Percentiles rank a stretch among this genome's conserved stretches.
Evolutionary conservation across 2,329 filamentous ascomycete species (phyloP).

Genomic region (Dothideomycetes sp.): DNA sequence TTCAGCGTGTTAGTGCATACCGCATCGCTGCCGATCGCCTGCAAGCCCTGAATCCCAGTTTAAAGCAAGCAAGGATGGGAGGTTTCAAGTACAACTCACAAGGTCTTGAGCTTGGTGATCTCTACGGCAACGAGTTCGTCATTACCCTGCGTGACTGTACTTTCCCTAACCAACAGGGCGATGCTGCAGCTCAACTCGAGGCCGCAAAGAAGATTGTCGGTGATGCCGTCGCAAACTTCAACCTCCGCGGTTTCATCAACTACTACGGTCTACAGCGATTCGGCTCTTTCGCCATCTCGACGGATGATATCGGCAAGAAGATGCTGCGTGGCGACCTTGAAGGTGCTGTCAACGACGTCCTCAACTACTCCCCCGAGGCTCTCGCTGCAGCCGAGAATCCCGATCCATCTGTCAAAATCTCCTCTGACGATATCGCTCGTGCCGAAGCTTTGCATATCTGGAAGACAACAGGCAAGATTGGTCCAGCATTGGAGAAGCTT

Average conservation of each 20-base stretch:
- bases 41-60: slow-evolving; percentile 49
- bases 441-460: slow-evolving; percentile 72
- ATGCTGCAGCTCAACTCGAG: slow-evolving; percentile 24
- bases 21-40: slow-evolving; percentile 55
- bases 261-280: slow-evolving; percentile 98
- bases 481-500: slow-evolving; percentile 56
- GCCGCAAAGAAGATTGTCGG: slow-evolving; percentile 45
- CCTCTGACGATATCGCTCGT: slow-evolving; percentile 67
- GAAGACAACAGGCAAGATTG: slow-evolving; percentile 41
- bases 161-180: slow-evolving; percentile 41
- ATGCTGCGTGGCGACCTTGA: slow-evolving; percentile 76
- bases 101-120: slow-evolving; percentile 70
- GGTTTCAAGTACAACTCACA: slow-evolving; percentile 70
- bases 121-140: slow-evolving; percentile 83
- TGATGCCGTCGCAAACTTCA: slow-evolving; percentile 56
- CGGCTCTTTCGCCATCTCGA: slow-evolving; percentile 77
- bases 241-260: slow-evolving; percentile 78
- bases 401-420: slow-evolving; percentile 41
- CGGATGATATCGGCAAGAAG: slow-evolving; percentile 73
- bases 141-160: slow-evolving; percentile 83
- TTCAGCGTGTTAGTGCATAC: slow-evolving; percentile 66
- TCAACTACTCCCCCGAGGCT: slow-evolving; percentile 60
- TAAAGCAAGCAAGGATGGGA: slow-evolving; percentile 51
- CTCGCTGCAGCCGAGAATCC: slow-evolving; percentile 45
- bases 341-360: slow-evolving; percentile 66